These are phyloP conservation scores for Simmondsia chinensis DNA, from an alignment of 148 eudicot genomes.

Conservation along the genomic window DNA sequence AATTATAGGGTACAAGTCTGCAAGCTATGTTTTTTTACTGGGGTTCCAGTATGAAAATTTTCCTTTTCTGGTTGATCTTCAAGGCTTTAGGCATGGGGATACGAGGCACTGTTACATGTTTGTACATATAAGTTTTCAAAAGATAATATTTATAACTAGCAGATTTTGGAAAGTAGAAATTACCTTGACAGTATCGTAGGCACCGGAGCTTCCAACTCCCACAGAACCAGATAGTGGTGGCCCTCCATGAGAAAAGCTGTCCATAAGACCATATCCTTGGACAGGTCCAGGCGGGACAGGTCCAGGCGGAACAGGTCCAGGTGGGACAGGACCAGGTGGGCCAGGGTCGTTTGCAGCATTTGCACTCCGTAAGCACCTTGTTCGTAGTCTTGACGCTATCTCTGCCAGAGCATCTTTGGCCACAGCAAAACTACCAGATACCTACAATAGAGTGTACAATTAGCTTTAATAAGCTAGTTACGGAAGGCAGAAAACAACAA, in stretches of 20 bases:
- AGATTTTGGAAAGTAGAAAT: not conserved
- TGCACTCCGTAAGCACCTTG: conserved; percentile 47
- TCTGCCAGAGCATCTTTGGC: conserved; percentile 74
- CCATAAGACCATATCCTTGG: conserved; percentile 31
- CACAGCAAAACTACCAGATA: conserved; percentile 59
- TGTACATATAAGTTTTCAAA: too few relatives aligned
- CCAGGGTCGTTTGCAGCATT: conserved; percentile 28
- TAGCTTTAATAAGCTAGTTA: too few relatives aligned
- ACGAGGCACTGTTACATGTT: too few relatives aligned
- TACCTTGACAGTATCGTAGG: conserved; percentile 38
- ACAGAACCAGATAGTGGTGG: conserved; percentile 22
- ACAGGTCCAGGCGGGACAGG: conserved; percentile 31
- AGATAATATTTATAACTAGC: not conserved
- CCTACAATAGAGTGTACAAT: too few relatives aligned
- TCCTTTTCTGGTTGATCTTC: too few relatives aligned
- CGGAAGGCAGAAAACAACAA: too few relatives aligned
- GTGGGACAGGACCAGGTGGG: conserved; percentile 32
- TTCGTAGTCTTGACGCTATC: conserved; percentile 60
- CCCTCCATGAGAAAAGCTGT: conserved; percentile 26
- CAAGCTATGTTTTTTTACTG: too few relatives aligned
- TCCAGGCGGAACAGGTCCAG: conserved; percentile 34
- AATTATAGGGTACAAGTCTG: too few relatives aligned
- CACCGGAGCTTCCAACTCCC: conserved; percentile 30
- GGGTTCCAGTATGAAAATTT: too few relatives aligned
- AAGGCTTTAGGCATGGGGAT: too few relatives aligned